Percentiles rank a stretch among this genome's conserved stretches.
These are phyloP conservation scores for Populus hybrid DNA, from an alignment of 441 rosid genomes.

Conservation along the genomic window DNA sequence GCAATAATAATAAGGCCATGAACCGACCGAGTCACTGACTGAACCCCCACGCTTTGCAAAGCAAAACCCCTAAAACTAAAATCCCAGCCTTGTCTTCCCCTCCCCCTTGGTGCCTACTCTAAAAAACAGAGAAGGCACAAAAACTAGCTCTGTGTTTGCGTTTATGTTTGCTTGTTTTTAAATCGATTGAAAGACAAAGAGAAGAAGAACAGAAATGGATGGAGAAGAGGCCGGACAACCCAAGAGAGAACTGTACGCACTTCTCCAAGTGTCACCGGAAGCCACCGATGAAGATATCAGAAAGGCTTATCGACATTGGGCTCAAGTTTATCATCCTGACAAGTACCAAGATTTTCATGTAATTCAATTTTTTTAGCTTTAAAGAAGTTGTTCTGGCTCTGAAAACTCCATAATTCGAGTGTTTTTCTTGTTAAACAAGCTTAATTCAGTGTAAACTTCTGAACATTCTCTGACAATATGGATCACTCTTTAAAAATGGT, in stretches of 20 bases:
- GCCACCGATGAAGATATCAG: conserved; percentile 92
- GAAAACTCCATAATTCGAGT: not conserved
- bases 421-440: not conserved
- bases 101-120: not conserved
- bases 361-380: not conserved
- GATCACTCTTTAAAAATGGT: not conserved
- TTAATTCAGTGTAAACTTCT: not conserved
- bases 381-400: not conserved
- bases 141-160: not conserved
- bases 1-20: not conserved
- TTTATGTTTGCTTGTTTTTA: not conserved
- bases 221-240: conserved; percentile 39
- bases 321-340: conserved; percentile 97
- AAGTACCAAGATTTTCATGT: conserved; percentile 78
- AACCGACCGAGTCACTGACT: not conserved
- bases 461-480: not conserved
- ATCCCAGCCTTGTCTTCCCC: not conserved
- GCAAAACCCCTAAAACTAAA: not conserved
- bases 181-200: not conserved
- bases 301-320: conserved; percentile 92
- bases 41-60: not conserved
- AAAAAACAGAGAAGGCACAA: not conserved
- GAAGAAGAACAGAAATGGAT: not conserved
- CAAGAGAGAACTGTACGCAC: conserved; percentile 75
- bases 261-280: conserved; percentile 80